Percentiles rank a stretch among this genome's conserved stretches.
Conservation (phyloP, 2,329 filamentous ascomycete species). For the Alternaria novae-zelandiae region DNA sequence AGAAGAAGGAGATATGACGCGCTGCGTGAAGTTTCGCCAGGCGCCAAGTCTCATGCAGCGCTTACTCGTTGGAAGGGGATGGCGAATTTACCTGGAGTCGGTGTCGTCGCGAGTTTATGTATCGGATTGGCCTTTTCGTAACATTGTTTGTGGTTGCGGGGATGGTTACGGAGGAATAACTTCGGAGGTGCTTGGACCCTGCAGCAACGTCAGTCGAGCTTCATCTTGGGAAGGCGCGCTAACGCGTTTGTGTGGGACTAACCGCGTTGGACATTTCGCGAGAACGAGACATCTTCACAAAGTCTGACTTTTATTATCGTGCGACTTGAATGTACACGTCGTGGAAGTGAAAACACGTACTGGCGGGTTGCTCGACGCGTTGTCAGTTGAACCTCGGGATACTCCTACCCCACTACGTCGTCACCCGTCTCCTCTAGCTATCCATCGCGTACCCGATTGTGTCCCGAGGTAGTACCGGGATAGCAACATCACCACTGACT, state of each 20-base stretch:
- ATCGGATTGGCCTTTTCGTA: not conserved
- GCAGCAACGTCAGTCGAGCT: conserved; percentile 1
- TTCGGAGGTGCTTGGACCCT: conserved; percentile 19
- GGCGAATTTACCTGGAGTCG: too few relatives aligned
- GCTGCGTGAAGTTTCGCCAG: conserved; percentile 5
- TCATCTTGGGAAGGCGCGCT: not conserved
- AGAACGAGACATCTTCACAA: not conserved
- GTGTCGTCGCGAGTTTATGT: not conserved
- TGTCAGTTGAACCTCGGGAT: conserved; percentile 1
- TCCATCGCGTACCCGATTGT: not conserved
- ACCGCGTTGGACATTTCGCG: not conserved
- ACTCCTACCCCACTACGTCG: conserved; percentile 15
- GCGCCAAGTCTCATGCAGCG: conserved; percentile 17
- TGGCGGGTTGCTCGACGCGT: not conserved
- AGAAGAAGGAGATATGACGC: conserved; percentile 1
- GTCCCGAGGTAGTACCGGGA: not conserved
- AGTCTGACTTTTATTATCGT: not conserved
- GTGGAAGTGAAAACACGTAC: not conserved
- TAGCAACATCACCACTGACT: not conserved
- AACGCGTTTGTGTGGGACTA: not conserved
- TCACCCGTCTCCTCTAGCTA: not conserved
- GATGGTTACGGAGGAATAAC: conserved; percentile 5
- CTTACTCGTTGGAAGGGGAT: not conserved
- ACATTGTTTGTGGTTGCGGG: conserved; percentile 1
- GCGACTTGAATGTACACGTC: not conserved